A percentile compares a stretch with the other conserved stretches of the same genome.
Evolutionary conservation across 2,329 filamentous ascomycete species (phyloP).

Genomic region (Fusarium coffeatum): DNA sequence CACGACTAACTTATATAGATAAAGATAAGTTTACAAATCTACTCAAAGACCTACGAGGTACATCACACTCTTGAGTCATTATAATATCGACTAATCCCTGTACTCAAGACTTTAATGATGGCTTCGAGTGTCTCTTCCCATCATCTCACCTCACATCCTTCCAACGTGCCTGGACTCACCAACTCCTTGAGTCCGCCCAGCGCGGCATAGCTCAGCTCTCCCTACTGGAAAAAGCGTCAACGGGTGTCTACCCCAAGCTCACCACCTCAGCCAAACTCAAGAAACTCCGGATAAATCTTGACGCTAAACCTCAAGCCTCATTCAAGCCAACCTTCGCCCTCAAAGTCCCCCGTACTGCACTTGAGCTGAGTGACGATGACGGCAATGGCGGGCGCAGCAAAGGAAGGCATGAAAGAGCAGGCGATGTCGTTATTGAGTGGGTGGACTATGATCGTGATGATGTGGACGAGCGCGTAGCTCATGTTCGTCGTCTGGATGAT

Average conservation of each 20-base stretch:
- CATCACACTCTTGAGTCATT: not conserved
- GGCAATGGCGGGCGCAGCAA: slow-evolving; percentile 45
- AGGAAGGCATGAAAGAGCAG: slow-evolving; percentile 50
- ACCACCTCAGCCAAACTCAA: slow-evolving; percentile 58
- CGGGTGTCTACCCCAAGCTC: slow-evolving; percentile 56
- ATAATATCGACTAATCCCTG: not conserved
- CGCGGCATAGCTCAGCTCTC: slow-evolving; percentile 56
- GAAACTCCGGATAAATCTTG: slow-evolving; percentile 60
- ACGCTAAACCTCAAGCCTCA: slow-evolving; percentile 53
- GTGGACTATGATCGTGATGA: slow-evolving; percentile 58
- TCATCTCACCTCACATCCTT: slow-evolving; percentile 55
- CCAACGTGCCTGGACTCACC: slow-evolving; percentile 60
- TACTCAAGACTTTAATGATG: slow-evolving; percentile 59
- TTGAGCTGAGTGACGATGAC: slow-evolving; percentile 41
- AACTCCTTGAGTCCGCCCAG: slow-evolving; percentile 59
- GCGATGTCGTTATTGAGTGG: slow-evolving; percentile 58
- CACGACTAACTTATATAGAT: slow-evolving; percentile 45
- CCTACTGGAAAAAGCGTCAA: slow-evolving; percentile 56
- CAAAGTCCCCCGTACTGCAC: slow-evolving; percentile 51
- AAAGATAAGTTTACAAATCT: slow-evolving; percentile 59
- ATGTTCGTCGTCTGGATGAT: slow-evolving; percentile 59
- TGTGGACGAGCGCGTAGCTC: slow-evolving; percentile 56
- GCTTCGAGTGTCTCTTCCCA: slow-evolving; percentile 60
- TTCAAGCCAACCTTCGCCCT: slow-evolving; percentile 59
- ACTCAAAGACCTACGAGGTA: slow-evolving; percentile 56